Conservation (phyloP, 257 asterid genomes). For the Thymus quinquecostatus region DNA sequence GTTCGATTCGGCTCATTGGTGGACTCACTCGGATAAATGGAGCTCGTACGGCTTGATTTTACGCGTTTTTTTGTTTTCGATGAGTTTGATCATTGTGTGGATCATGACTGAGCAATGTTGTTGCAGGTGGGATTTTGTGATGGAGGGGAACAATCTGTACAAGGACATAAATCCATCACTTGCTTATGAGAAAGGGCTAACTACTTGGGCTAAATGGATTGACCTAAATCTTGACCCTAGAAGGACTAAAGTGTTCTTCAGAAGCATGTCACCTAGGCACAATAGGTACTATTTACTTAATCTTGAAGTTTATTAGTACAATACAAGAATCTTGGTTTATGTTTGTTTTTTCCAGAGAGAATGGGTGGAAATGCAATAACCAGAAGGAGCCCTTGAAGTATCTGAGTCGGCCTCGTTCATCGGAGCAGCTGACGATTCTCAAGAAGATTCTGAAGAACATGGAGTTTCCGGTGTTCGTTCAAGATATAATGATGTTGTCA, state of each 20-base stretch:
- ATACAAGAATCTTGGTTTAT: background rate
- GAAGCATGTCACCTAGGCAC: constrained; percentile 89
- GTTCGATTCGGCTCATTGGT: constrained; percentile 96
- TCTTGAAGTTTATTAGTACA: background rate
- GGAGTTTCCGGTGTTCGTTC: constrained; percentile 70
- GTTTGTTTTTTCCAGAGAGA: constrained; percentile 47
- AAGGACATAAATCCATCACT: constrained; percentile 59
- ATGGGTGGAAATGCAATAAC: constrained; percentile 72
- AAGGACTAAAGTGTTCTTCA: constrained; percentile 63
- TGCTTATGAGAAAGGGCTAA: constrained; percentile 81
- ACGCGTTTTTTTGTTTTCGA: background rate
- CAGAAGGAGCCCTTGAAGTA: constrained; percentile 59
- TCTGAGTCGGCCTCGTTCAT: constrained; percentile 51
- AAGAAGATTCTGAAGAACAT: constrained; percentile 53
- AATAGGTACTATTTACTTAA: constrained; percentile 48
- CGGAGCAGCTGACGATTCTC: constrained; percentile 55
- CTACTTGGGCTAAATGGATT: constrained; percentile 86
- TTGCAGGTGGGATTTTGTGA: constrained; percentile 79
- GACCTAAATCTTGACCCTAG: constrained; percentile 82
- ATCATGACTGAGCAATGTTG: background rate
- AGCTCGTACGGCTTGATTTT: constrained; percentile 60
- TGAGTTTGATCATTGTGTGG: background rate
- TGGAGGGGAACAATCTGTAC: constrained; percentile 73
- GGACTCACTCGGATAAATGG: constrained; percentile 83
- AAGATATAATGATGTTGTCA: constrained; percentile 68